A percentile compares a stretch with the other conserved stretches of the same genome.
Conservation (phyloP, 306 rosid species). For the Ormosia semicastrata region DNA sequence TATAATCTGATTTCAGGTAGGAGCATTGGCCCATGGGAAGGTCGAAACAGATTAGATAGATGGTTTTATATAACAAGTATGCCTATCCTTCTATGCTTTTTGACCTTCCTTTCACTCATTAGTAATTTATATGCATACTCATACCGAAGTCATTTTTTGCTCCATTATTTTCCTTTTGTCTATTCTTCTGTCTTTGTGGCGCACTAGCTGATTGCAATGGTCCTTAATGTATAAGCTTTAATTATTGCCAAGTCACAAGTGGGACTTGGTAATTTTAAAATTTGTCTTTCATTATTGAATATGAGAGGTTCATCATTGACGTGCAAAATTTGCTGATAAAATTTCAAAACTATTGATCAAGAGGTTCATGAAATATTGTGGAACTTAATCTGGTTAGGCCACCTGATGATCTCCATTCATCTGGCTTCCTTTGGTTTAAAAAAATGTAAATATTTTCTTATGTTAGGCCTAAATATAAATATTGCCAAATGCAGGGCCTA, state of each 20-base stretch:
- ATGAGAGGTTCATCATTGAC: background rate
- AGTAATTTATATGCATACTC: no score
- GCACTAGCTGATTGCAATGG: background rate
- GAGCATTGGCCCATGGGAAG: slow-evolving; percentile 90
- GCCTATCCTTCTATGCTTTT: background rate
- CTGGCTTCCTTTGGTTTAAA: background rate
- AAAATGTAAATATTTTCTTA: background rate
- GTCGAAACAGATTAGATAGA: slow-evolving; percentile 69
- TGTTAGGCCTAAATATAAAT: background rate
- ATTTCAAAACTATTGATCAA: background rate
- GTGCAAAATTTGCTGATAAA: background rate
- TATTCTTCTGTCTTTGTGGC: background rate
- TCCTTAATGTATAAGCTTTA: background rate
- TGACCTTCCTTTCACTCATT: no score
- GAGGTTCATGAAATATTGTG: background rate
- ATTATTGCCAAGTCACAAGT: background rate
- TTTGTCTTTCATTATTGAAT: background rate
- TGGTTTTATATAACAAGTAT: slow-evolving; percentile 77
- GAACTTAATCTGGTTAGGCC: background rate
- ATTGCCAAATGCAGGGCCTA: background rate
- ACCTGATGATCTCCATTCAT: background rate
- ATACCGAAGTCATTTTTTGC: background rate
- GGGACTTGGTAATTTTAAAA: background rate
- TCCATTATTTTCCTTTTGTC: background rate
- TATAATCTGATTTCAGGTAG: slow-evolving; percentile 52